Percentiles rank a stretch among this genome's conserved stretches.
Evolutionary conservation across 345 rosid genomes (phyloP).

Genomic region (Turnera subulata): DNA sequence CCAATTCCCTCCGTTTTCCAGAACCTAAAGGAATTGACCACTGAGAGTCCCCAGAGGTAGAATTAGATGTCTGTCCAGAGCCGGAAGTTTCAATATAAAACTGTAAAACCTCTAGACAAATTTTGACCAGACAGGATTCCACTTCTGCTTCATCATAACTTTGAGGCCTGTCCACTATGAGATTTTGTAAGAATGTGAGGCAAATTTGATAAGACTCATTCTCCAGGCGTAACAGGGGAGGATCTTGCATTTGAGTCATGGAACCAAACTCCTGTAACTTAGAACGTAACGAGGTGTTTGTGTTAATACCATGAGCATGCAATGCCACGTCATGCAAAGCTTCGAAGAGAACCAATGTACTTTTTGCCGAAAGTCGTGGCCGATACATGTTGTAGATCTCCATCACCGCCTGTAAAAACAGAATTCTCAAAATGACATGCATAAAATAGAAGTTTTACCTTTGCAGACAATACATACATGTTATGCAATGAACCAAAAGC

Average conservation of each 20-base stretch:
- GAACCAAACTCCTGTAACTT: conserved; percentile 80
- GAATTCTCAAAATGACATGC: conserved; percentile 4
- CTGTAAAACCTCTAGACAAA: conserved; percentile 68
- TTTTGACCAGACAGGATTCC: conserved; percentile 63
- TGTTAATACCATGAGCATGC: conserved; percentile 78
- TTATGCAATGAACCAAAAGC: no score
- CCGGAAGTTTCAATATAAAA: conserved; percentile 57
- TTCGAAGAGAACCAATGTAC: conserved; percentile 64
- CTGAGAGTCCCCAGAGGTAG: conserved; percentile 29
- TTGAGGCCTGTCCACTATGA: conserved; percentile 53
- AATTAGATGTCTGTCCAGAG: conserved; percentile 36
- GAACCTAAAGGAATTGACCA: conserved; percentile 89
- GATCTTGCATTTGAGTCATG: conserved; percentile 97
- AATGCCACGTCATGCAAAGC: conserved; percentile 80
- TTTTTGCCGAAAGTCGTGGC: conserved; percentile 63
- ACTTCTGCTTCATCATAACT: conserved; percentile 48
- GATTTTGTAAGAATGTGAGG: conserved; percentile 83
- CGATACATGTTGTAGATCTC: conserved; percentile 91
- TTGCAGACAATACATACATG: no score
- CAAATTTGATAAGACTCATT: conserved; percentile 94
- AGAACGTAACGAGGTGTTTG: conserved; percentile 45
- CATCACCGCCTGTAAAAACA: conserved; percentile 75
- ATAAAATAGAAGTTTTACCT: background rate
- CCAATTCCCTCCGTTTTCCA: conserved; percentile 81
- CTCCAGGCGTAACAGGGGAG: conserved; percentile 88